These are phyloP conservation scores for Aspergillus chevalieri DNA, from an alignment of 2,329 filamentous ascomycete genomes.

Conservation along the genomic window DNA sequence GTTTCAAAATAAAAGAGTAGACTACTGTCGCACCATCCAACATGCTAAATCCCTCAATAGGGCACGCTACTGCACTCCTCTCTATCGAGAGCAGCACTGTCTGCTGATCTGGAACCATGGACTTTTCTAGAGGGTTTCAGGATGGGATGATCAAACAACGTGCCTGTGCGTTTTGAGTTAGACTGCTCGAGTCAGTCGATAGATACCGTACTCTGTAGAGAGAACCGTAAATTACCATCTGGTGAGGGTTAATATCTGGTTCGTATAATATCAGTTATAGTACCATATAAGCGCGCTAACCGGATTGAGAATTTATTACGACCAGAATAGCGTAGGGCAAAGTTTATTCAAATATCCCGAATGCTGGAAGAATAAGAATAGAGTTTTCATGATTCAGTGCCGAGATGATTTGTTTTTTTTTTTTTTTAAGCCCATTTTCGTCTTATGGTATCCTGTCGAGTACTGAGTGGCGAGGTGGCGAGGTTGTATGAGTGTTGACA, in stretches of 20 bases:
- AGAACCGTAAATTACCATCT: neutral
- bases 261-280: too few relatives aligned
- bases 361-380: neutral
- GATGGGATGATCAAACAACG: slow-evolving; percentile 24
- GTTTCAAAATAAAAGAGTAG: neutral
- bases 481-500: too few relatives aligned
- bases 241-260: too few relatives aligned
- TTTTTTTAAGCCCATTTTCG: neutral
- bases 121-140: slow-evolving; percentile 30
- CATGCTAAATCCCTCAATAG: neutral
- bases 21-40: neutral
- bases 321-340: neutral
- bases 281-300: neutral
- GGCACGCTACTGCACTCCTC: too few relatives aligned
- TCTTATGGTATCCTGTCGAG: too few relatives aligned
- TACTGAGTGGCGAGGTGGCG: too few relatives aligned
- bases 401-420: neutral
- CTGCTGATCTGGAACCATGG: slow-evolving; percentile 6
- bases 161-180: neutral
- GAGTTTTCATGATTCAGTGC: neutral
- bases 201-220: neutral
- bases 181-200: neutral
- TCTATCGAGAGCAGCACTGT: neutral
- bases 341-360: neutral
- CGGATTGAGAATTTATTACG: neutral